Percentiles rank a stretch among this genome's conserved stretches.
Conservation (phyloP, 148 eudicot genomes). For the Pharnaceum exiguum region DNA sequence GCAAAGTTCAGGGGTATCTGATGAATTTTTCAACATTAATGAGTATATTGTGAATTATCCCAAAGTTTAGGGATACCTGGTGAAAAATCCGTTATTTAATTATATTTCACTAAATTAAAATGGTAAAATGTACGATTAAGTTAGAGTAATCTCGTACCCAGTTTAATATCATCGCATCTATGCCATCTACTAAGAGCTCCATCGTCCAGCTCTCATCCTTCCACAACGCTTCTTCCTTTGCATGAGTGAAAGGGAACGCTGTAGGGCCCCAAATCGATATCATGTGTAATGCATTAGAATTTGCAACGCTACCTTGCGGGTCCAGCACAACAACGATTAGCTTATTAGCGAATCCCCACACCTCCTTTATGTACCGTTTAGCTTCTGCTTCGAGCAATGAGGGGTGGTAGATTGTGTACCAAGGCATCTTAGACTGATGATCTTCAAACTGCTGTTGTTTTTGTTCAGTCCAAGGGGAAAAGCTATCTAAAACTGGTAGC, state of each 20-base stretch:
- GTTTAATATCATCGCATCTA: conserved; percentile 42
- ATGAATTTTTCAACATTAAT: no score
- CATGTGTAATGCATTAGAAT: conserved; percentile 62
- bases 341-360: conserved; percentile 59
- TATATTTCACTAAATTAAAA: no score
- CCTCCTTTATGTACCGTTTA: conserved; percentile 50
- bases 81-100: no score
- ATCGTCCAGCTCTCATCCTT: conserved; percentile 60
- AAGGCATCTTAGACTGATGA: conserved; percentile 44
- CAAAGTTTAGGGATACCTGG: no score
- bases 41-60: no score
- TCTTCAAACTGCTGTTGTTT: conserved; percentile 38
- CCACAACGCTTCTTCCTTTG: conserved; percentile 53
- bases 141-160: conserved; percentile 46
- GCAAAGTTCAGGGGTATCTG: no score
- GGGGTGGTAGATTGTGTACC: conserved; percentile 61
- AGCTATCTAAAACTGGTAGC: conserved; percentile 54
- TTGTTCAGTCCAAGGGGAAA: conserved; percentile 32
- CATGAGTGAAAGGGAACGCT: conserved; percentile 68
- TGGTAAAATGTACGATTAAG: no score
- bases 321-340: conserved; percentile 67
- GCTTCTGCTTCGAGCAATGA: conserved; percentile 52
- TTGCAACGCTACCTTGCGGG: conserved; percentile 54
- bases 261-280: conserved; percentile 80
- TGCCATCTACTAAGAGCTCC: conserved; percentile 49